Percentiles rank a stretch among this genome's conserved stretches.
These are phyloP conservation scores for Rosa multiflora DNA, from an alignment of 306 rosid genomes.

Conservation along the genomic window DNA sequence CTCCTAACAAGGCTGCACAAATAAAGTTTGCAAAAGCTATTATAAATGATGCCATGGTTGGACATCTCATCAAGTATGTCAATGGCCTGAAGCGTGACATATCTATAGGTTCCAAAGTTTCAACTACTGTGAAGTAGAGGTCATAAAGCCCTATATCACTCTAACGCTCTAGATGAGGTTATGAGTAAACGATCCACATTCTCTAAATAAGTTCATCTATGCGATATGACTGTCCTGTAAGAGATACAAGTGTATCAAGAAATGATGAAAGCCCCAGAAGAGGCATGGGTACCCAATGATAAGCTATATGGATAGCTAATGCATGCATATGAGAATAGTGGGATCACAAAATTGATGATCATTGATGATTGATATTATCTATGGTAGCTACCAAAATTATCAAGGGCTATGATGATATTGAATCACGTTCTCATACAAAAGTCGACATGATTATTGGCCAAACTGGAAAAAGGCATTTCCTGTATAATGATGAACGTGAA, in stretches of 20 bases:
- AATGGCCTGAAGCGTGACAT: neutral
- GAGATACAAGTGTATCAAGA: neutral
- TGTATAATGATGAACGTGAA: neutral
- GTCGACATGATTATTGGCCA: neutral
- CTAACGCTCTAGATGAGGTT: neutral
- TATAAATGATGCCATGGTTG: neutral
- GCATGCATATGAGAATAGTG: too few species aligned
- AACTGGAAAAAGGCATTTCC: neutral
- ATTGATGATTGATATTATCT: too few species aligned
- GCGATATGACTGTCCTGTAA: neutral
- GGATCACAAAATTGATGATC: too few species aligned
- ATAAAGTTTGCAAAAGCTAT: neutral
- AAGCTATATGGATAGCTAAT: neutral
- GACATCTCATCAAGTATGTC: neutral
- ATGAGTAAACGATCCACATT: neutral
- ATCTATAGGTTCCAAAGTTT: neutral
- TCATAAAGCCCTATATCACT: neutral
- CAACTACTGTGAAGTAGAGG: neutral
- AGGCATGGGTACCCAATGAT: too few species aligned
- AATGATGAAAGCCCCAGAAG: too few species aligned
- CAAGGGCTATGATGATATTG: neutral
- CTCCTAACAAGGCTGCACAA: neutral
- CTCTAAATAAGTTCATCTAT: neutral
- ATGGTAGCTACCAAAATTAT: neutral
- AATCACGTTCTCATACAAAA: neutral